phyloP scores from a whole-genome alignment of 352 stramenopile species.

The Globisporangium heterothallicum region DNA sequence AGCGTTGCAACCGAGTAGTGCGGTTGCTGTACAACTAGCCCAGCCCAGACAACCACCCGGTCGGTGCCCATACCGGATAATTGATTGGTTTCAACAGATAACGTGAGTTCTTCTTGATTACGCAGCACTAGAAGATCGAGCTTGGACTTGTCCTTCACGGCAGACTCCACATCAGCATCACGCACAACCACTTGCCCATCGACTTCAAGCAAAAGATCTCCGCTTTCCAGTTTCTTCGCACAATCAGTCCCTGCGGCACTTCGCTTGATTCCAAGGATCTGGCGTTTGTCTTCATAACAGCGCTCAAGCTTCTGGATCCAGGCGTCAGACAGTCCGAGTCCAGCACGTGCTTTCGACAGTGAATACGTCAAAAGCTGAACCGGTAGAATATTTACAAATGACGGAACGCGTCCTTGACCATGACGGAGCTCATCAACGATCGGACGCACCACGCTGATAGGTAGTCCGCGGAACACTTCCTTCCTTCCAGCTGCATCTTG shows the following conservation, averaged over 20 bases:
- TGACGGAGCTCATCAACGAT: constrained; percentile 52
- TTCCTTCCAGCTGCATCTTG: constrained; percentile 70
- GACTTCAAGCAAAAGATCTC: constrained; percentile 82
- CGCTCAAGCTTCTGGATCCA: constrained; percentile 83
- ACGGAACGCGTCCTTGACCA: constrained; percentile 29
- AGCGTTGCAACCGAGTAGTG: constrained; percentile 82
- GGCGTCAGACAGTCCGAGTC: constrained; percentile 75
- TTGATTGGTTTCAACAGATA: constrained; percentile 54
- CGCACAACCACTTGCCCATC: constrained; percentile 69
- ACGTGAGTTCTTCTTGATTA: constrained; percentile 59
- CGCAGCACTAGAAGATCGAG: constrained; percentile 69
- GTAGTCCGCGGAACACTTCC: constrained; percentile 80
- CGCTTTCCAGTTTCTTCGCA: constrained; percentile 61
- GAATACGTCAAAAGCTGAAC: constrained; percentile 79
- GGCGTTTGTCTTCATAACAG: constrained; percentile 75
- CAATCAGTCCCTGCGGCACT: constrained; percentile 66
- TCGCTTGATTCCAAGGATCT: constrained; percentile 85
- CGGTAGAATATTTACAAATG: constrained; percentile 58
- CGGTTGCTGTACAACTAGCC: constrained; percentile 87
- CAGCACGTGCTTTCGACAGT: constrained; percentile 81
- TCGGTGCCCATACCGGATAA: constrained; percentile 81
- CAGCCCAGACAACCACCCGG: constrained; percentile 88
- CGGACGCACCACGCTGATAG: constrained; percentile 58
- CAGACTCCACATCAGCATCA: constrained; percentile 73
- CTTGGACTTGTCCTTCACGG: constrained; percentile 40